These are phyloP conservation scores for Lagenidium sp. DNA, from an alignment of 352 stramenopile genomes.

Conservation along the genomic window DNA sequence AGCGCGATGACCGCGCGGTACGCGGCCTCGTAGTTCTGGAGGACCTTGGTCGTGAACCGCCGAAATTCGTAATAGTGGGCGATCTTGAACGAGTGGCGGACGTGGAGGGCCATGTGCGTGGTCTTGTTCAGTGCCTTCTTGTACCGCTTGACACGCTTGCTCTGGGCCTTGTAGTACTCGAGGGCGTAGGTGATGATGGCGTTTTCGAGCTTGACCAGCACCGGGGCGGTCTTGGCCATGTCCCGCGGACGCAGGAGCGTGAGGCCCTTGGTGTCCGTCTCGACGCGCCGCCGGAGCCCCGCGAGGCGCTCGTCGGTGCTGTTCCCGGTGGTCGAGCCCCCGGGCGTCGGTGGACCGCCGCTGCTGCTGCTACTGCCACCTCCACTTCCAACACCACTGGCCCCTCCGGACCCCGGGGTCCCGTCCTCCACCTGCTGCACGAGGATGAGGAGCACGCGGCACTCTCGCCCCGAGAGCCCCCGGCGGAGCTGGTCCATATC, in stretches of 20 bases:
- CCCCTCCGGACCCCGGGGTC: too few relatives aligned
- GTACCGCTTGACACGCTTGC: conserved; percentile 84
- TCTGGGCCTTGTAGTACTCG: conserved; percentile 86
- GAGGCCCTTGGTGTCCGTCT: conserved; percentile 68
- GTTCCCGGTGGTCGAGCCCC: conserved; percentile 38
- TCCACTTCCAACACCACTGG: too few relatives aligned
- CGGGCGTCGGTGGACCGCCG: too few relatives aligned
- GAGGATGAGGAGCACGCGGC: conserved; percentile 67
- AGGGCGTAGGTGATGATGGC: conserved; percentile 64
- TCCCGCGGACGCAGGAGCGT: conserved; percentile 60
- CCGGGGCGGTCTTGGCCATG: conserved; percentile 37
- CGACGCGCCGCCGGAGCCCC: conserved; percentile 54
- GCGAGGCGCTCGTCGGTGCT: conserved; percentile 66
- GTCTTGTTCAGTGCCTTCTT: conserved; percentile 73
- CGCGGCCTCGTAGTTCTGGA: conserved; percentile 79
- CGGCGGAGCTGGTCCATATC: conserved; percentile 69
- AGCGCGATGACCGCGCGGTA: conserved; percentile 58
- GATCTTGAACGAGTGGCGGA: conserved; percentile 84
- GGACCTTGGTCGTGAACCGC: conserved; percentile 76
- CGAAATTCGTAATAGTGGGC: conserved; percentile 87
- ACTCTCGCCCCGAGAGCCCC: conserved; percentile 53
- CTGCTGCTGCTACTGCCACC: too few relatives aligned
- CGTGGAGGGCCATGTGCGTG: conserved; percentile 42
- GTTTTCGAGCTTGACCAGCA: conserved; percentile 68
- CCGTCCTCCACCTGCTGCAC: conserved; percentile 78